Base-by-base conservation (phyloP, 2,329 filamentous ascomycete species). In the Apiospora pterosperma region DNA sequence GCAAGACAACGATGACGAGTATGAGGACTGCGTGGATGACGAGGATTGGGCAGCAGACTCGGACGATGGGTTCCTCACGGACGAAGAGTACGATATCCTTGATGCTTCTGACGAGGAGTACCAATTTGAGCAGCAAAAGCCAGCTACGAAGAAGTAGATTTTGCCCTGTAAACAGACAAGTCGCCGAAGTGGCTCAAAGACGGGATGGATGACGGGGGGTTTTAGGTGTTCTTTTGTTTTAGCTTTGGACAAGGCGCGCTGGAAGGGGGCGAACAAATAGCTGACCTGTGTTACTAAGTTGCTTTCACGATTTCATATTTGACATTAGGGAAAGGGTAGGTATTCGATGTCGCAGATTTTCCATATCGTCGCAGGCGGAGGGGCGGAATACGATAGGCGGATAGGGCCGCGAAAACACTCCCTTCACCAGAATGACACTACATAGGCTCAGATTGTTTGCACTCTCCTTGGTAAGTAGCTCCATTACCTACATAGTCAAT, bases 81-180 rank as follows among this genome's bases (percentile, higher is more conserved):
- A 99, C 69, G 96, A 98, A 77, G 96, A 99, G 80, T 99, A 98
- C 77, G 96, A 99, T 73, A 94, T 98, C 69, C 88, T 98, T 58
- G 93, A 97, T 80, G 95, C 93, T 52, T 97, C 92, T 65, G 95
- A 98, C 70, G 92, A 97, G 77, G 95, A 98, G 76, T 90, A 86
- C 69, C 76, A 88, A 62, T 84, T 84, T 67, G 87, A 87, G 72
- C 81, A 85, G 74, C 78, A 81, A 71, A 79, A 78, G 71, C 79
- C 62, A 48, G 62, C 62, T 7, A 64, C 68, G 0, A 74, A 66
- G 67, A 75, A 75, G 55, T 76, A 72, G 63, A 55, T 21, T 19
- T 60, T 52, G 28, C n/a, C n/a, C 7, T 64, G 25, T 62, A 63
- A 42, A 36, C 39, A 14, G 60, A 21, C 28, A 25, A 60, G 34